Base-by-base conservation (phyloP, 176 grass and related monocot genomes). In the Aegilops umbellulata region DNA sequence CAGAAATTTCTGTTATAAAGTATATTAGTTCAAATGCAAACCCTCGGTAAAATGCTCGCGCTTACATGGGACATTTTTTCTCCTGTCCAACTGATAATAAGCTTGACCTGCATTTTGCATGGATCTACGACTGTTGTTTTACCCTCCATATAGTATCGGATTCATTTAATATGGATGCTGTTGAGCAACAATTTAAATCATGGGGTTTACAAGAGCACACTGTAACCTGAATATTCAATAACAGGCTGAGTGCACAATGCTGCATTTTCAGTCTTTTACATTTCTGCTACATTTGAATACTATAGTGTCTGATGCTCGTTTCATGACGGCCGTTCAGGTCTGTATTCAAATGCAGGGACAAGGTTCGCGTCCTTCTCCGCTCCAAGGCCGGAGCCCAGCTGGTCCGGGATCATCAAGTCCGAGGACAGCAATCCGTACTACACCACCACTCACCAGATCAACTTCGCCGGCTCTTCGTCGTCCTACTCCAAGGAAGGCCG, bases 321-420 rank as follows among this genome's bases (percentile, higher is more conserved):
- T 78, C 24, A 41, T 88, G 86, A 82, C 25, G 30, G 2, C 72
- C 22, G 15, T 82, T 71, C 14, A 87, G 85, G 49, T 77, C 65
- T 90, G 77, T 83, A 82, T 82, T 84, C 89, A 30, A 71, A 79
- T 65, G 55, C 84, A 91, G 94, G 91, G 46, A 77, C 84, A 78
- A 89, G 89, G 80, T 88, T 91, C 68, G 84, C 84, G 3, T 35
- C 90, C 4, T 95, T 87, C 80, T 14, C 84, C 38, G 77, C 85
- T 27, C 86, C 87, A 62, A 91, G 87, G 31, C 86, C 94, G 26
- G 87, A 93, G 60, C 34, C 68, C 20, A 91, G 83, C 58, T 95
- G 94, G 91, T 63, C 84, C 6, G 88, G 78, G 24, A 82, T 95
- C 6, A 80, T 91, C 87, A 93, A 92, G 26, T 22, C 90, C 10